Base-by-base conservation (phyloP, 768 basidiomycete genomes). In the Suillus subalutaceus region DNA sequence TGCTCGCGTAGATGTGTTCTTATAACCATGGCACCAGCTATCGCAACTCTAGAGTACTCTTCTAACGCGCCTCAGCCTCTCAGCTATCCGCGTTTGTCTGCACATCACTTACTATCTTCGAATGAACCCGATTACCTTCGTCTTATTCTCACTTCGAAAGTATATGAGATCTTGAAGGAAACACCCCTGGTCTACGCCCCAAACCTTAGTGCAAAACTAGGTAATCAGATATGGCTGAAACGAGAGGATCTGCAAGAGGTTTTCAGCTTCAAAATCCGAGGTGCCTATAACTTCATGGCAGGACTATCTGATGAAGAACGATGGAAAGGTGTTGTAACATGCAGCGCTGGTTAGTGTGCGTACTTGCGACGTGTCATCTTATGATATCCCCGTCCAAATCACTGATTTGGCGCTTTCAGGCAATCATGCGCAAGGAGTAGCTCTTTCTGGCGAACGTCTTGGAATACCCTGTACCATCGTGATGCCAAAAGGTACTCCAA, bases 211-310 rank as follows among this genome's bases (percentile, higher is more conserved):
- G 79, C 90, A 67, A 89, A 91, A 67, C 83, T 99, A 1, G 97
- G 97, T 1, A 95, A 94, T 75, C 87, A 96, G 70, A 91, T 99
- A 78, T 96, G 91, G 88, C 86, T 99, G 66, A 99, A 99, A 80
- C 88, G 97, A 32, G 97, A 99, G 78, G 97, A 99, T 73, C 84
- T 97, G 3, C 97, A 99, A 56, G 91, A 94, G 73, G 97, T 99
- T 23, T 99, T 99, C 77, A 96, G 94, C 76, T 99, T 99, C 88
- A 99, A 99, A 76, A 96, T 99, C 57, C 85, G 97, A 6, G 97
- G 97, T 30, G 97, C 97, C 40, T 99, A 97, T 82, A 99, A 99
- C 78, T 93, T 97, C 72, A 99, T 99, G 97, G 94, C 94, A 26
- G 86, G 86, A 77, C 82, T 99, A 43, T 82, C 83, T 9, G 90